These are phyloP conservation scores for Desmodesmus armatus DNA, from an alignment of 139 green algal genomes.

Conservation along the genomic window DNA sequence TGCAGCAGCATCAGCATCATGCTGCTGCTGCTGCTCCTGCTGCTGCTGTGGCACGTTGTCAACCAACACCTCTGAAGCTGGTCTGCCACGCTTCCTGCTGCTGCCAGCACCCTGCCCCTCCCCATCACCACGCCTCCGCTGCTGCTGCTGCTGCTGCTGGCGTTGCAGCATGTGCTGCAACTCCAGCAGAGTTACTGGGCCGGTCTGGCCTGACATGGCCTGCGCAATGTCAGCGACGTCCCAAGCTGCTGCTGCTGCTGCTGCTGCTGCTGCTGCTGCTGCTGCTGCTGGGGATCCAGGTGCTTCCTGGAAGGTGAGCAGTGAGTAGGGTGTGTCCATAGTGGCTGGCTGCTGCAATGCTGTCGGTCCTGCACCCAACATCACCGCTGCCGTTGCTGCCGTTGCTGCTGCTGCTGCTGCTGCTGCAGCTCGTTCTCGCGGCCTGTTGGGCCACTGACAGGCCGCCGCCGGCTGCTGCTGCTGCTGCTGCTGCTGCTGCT, in stretches of 20 bases:
- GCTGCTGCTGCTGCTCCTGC: neutral
- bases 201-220: too few species aligned
- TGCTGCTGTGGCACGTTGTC: too few species aligned
- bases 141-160: neutral
- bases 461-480: too few species aligned
- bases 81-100: too few species aligned
- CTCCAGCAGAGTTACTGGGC: neutral
- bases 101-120: too few species aligned
- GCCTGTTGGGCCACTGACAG: neutral
- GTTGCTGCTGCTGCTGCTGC: neutral
- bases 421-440: neutral
- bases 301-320: too few species aligned
- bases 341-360: neutral
- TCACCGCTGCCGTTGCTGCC: too few species aligned
- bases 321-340: neutral
- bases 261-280: constrained; percentile 4
- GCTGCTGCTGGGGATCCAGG: neutral
- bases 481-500: constrained; percentile 14
- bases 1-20: too few species aligned
- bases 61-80: too few species aligned
- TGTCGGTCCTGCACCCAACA: neutral
- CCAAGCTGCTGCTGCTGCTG: constrained; percentile 6
- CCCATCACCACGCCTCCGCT: neutral
- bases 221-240: too few species aligned
- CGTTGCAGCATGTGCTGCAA: neutral